Percentiles rank a stretch among this genome's conserved stretches.
Evolutionary conservation across 2,329 filamentous ascomycete species (phyloP).

Genomic region (Sporothrix luriei): DNA sequence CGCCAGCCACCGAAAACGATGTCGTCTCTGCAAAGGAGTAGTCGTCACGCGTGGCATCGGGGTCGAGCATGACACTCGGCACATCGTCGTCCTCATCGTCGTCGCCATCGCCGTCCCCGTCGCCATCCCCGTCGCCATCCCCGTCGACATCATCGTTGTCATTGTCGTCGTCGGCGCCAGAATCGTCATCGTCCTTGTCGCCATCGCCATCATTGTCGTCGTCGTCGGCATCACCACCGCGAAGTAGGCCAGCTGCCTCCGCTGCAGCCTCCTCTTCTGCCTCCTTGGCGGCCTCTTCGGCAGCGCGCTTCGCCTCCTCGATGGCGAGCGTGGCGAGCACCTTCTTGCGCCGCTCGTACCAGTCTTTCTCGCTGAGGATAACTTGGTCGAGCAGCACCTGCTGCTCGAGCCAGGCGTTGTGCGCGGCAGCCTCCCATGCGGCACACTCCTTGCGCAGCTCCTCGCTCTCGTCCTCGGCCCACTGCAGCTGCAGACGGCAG

Average conservation of each 20-base stretch:
- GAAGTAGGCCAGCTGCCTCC: background rate
- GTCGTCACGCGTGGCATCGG: constrained; percentile 34
- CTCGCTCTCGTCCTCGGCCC: constrained; percentile 69
- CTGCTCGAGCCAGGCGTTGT: constrained; percentile 77
- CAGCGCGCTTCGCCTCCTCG: constrained; percentile 42
- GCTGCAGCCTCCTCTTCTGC: background rate
- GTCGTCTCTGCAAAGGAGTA: constrained; percentile 34
- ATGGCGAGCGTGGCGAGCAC: constrained; percentile 56
- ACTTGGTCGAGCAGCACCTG: constrained; percentile 76
- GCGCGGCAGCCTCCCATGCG: constrained; percentile 65
- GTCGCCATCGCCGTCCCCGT: constrained; percentile 28
- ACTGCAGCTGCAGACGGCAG: constrained; percentile 70
- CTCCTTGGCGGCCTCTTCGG: constrained; percentile 18
- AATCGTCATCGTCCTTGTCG: constrained; percentile 37
- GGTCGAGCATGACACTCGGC: constrained; percentile 30
- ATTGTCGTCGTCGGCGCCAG: constrained; percentile 20
- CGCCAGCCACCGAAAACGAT: constrained; percentile 32
- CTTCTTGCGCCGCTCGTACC: constrained; percentile 60
- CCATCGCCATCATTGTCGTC: constrained; percentile 24
- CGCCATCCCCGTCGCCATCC: constrained; percentile 29
- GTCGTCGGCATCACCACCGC: constrained; percentile 12
- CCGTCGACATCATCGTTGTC: constrained; percentile 21
- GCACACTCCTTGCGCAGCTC: constrained; percentile 66
- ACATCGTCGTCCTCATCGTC: constrained; percentile 32
- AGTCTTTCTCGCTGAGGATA: constrained; percentile 66